Base-by-base conservation (phyloP, 345 rosid species). In the Populus tremula region DNA sequence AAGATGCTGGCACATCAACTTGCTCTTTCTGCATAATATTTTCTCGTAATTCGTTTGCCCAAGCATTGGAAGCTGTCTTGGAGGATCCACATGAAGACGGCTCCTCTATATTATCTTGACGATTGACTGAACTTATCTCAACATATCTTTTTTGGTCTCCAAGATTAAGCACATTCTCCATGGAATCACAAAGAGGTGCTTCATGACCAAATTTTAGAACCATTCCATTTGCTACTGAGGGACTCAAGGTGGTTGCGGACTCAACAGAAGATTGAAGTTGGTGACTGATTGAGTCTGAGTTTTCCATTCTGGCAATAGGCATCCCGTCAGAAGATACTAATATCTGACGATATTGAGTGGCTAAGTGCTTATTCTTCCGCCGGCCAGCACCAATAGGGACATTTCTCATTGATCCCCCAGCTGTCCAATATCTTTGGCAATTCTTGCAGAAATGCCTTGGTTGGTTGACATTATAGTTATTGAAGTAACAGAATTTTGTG, bases 371-470 rank as follows among this genome's bases (percentile, higher is more conserved):
- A 85, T 88, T 94, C 92, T 91, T 94, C 72, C 98, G 93, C 11
- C 98, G 85, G 31, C 98, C 98, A 47, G 98, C 98, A 71, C 98
- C 98, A 67, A 94, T 92, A 0, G 97, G 97, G 20, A 94, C 98
- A 70, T 94, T 93, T 82, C 98, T 89, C 98, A 94, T 93, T 2
- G 95, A 91, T 78, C 98, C 98, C 67, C 98, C 98, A 16, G 95
- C 97, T 2, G 98, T 94, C 98, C 98, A 94, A 85, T 94, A 94
- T 78, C 98, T 90, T 85, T 94, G 98, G 73, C 98, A 93, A 78
- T 90, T 89, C 89, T 91, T 94, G 78, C 98, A 94, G 85, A 94
- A 91, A 79, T 94, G 96, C 1, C 98, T 89, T 10, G 98, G 98
- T 76, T 94, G 98, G 85, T 92, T 93, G 72, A 94, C 97, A 56